These are phyloP conservation scores for Erysimum cheiri DNA, from an alignment of 441 rosid genomes.

Conservation along the genomic window DNA sequence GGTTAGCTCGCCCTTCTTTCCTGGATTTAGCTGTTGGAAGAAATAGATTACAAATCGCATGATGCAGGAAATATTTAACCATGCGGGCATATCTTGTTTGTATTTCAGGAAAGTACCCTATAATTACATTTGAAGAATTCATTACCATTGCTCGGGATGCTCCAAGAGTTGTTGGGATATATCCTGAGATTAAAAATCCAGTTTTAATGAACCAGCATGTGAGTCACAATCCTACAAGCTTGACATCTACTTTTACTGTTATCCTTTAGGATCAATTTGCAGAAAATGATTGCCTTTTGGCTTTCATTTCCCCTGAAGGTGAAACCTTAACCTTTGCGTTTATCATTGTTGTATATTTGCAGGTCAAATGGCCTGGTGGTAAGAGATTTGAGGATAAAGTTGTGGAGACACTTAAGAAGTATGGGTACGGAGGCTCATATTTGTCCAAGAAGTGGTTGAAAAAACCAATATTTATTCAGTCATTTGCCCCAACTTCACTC, in stretches of 20 bases:
- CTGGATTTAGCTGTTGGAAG: slow-evolving; percentile 11
- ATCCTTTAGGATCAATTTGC: background rate
- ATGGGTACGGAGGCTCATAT: slow-evolving; percentile 75
- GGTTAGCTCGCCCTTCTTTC: slow-evolving; percentile 50
- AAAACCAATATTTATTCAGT: slow-evolving; percentile 82
- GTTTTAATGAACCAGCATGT: slow-evolving; percentile 84
- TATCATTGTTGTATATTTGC: slow-evolving; percentile 2
- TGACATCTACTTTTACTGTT: background rate
- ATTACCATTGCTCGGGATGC: slow-evolving; percentile 86
- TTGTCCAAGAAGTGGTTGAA: slow-evolving; percentile 73
- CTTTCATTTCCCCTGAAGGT: background rate
- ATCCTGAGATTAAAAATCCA: slow-evolving; percentile 96
- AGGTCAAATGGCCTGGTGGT: slow-evolving; percentile 85
- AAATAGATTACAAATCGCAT: background rate
- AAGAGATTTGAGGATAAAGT: slow-evolving; percentile 70
- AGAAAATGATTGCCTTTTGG: slow-evolving; percentile 1
- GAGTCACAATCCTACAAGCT: slow-evolving; percentile 43
- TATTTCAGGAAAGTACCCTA: slow-evolving; percentile 72
- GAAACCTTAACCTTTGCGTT: slow-evolving; percentile 9
- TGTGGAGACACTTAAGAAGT: slow-evolving; percentile 65
- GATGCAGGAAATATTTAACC: slow-evolving; percentile 13
- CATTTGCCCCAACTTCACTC: slow-evolving; percentile 88
- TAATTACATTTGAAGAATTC: slow-evolving; percentile 92
- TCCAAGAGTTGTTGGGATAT: slow-evolving; percentile 92
- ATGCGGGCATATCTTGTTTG: background rate